Evolutionary conservation across 352 stramenopile genomes (phyloP).

Genomic region (Pythium rhizo-oryzae): DNA sequence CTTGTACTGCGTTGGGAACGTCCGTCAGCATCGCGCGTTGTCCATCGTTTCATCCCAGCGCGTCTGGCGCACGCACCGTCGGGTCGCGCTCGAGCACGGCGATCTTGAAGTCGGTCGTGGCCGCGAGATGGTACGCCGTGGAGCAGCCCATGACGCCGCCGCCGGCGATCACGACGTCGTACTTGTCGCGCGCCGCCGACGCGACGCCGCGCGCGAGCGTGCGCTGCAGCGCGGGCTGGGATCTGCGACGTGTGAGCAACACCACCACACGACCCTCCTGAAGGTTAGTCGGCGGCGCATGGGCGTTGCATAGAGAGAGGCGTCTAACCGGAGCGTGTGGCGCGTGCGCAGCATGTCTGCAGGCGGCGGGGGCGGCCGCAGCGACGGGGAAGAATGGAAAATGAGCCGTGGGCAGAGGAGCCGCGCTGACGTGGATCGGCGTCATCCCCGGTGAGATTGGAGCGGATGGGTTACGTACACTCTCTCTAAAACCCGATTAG

Average conservation of each 20-base stretch:
- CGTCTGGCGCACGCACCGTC: conserved; percentile 53
- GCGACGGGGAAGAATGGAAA: neutral
- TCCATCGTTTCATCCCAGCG: too few species aligned
- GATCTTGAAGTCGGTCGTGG: conserved; percentile 68
- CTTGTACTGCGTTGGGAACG: conserved; percentile 85
- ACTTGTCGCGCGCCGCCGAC: conserved; percentile 28
- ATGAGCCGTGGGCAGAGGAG: too few species aligned
- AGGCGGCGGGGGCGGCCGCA: neutral
- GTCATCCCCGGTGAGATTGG: neutral
- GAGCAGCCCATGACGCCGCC: conserved; percentile 87
- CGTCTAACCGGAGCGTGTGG: conserved; percentile 10
- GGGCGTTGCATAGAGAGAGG: neutral
- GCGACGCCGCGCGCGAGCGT: conserved; percentile 10
- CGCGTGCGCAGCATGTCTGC: conserved; percentile 9
- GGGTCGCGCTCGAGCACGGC: conserved; percentile 74
- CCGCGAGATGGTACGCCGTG: conserved; percentile 83
- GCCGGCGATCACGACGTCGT: conserved; percentile 80
- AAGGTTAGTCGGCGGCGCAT: too few species aligned
- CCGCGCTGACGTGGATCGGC: conserved; percentile 18
- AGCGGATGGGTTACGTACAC: conserved; percentile 1
- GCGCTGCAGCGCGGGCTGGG: neutral
- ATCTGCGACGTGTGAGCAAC: neutral
- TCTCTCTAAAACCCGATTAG: conserved; percentile 26
- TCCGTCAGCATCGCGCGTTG: too few species aligned
- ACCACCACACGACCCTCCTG: too few species aligned